A percentile compares a stretch with the other conserved stretches of the same genome.
phyloP scores from a whole-genome alignment of 305 asterid species.

The Fraxinus dipetala region DNA sequence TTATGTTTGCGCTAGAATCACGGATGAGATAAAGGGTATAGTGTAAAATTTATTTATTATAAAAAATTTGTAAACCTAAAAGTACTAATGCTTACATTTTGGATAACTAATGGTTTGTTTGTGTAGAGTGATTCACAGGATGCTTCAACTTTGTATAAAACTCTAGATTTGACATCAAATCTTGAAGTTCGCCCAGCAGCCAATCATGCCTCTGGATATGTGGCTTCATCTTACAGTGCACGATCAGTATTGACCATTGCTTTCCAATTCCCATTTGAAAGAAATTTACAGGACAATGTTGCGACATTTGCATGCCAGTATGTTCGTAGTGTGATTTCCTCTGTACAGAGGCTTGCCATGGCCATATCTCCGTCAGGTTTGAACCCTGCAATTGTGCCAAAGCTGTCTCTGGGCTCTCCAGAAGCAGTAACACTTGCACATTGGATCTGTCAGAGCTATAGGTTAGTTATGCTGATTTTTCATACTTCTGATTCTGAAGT shows the following conservation, averaged over 20 bases:
- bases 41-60: neutral
- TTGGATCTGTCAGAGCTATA: constrained; percentile 89
- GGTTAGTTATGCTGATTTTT: constrained; percentile 34
- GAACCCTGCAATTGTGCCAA: constrained; percentile 49
- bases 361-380: constrained; percentile 71
- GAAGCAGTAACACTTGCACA: constrained; percentile 80
- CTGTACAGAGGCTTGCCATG: constrained; percentile 85
- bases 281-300: constrained; percentile 64
- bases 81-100: neutral
- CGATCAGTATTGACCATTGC: constrained; percentile 81
- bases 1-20: neutral
- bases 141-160: constrained; percentile 42
- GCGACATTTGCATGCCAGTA: constrained; percentile 85
- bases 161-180: constrained; percentile 75
- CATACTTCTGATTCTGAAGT: neutral
- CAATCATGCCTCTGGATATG: constrained; percentile 28
- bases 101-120: constrained; percentile 9
- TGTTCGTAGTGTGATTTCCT: constrained; percentile 72
- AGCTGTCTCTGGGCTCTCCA: constrained; percentile 67
- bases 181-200: constrained; percentile 63
- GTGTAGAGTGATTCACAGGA: constrained; percentile 51
- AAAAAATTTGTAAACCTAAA: neutral
- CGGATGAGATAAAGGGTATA: neutral
- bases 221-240: constrained; percentile 41
- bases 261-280: constrained; percentile 83